Evolutionary conservation across 2,329 filamentous ascomycete genomes (phyloP).

Genomic region (Orbilia brochopaga): DNA sequence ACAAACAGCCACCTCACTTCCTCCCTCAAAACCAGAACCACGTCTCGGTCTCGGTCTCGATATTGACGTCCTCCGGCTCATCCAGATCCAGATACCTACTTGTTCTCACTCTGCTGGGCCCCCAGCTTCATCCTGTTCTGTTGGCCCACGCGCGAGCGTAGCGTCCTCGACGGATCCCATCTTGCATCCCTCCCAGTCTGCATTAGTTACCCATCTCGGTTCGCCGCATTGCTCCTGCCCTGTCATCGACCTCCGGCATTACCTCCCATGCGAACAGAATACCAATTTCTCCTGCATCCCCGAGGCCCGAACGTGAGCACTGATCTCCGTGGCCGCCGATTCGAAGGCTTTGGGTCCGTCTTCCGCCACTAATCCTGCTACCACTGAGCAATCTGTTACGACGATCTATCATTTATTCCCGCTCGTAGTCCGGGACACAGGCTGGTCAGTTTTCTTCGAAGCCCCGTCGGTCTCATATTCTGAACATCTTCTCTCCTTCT

Average conservation of each 20-base stretch:
- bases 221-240: not conserved
- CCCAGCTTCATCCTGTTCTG: too few relatives aligned
- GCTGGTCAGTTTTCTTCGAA: too few relatives aligned
- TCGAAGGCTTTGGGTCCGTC: slow-evolving; percentile 1
- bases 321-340: not conserved
- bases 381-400: not conserved
- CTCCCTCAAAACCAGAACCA: not conserved
- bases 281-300: slow-evolving; percentile 1
- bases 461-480: too few relatives aligned
- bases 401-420: too few relatives aligned
- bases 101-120: too few relatives aligned
- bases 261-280: slow-evolving; percentile 21
- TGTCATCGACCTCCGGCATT: slow-evolving; percentile 5
- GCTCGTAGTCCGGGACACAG: too few relatives aligned
- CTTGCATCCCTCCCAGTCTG: not conserved
- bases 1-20: slow-evolving; percentile 8
- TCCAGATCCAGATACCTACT: not conserved
- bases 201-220: not conserved
- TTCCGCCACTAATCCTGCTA: not conserved
- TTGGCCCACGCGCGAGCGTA: too few relatives aligned
- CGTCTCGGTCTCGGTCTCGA: too few relatives aligned
- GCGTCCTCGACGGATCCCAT: not conserved
- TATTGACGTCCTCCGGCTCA: not conserved
- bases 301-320: not conserved
- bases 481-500: too few relatives aligned